These are phyloP conservation scores for Wakefieldia striispora DNA, from an alignment of 768 basidiomycete species.

Conservation along the genomic window DNA sequence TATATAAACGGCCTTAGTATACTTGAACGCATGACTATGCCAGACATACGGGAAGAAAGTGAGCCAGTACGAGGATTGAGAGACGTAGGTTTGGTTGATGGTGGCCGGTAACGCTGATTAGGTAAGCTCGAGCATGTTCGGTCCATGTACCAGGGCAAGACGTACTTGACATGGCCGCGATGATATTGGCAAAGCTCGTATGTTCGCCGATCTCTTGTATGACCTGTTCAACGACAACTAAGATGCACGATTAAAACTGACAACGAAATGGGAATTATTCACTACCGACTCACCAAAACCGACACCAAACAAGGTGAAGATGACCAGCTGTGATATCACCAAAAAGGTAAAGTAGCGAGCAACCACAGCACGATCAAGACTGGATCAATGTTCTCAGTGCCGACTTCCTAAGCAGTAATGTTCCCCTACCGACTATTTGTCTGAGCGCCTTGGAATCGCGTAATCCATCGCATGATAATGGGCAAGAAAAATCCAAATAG, in stretches of 20 bases:
- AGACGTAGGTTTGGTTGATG: constrained; percentile 87
- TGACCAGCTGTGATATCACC: constrained; percentile 88
- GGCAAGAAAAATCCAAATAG: constrained; percentile 91
- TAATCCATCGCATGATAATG: constrained; percentile 83
- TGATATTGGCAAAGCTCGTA: constrained; percentile 42
- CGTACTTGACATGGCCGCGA: constrained; percentile 46
- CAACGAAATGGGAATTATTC: background rate
- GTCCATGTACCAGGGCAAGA: background rate
- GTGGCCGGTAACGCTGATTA: constrained; percentile 65
- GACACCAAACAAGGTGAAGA: constrained; percentile 93
- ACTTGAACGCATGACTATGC: background rate
- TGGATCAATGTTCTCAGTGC: constrained; percentile 32
- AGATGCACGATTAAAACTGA: background rate
- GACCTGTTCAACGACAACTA: constrained; percentile 39
- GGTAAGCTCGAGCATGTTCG: background rate
- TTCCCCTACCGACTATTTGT: constrained; percentile 28
- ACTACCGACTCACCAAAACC: constrained; percentile 64
- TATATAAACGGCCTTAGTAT: constrained; percentile 28
- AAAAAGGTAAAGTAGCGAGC: constrained; percentile 94
- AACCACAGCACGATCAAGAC: constrained; percentile 86
- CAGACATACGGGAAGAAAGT: constrained; percentile 86
- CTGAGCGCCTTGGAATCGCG: constrained; percentile 60
- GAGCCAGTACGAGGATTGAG: constrained; percentile 89
- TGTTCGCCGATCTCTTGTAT: constrained; percentile 49
- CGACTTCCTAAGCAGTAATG: too few relatives aligned